Conservation (phyloP, 345 rosid species). For the Fremontodendron californicum region DNA sequence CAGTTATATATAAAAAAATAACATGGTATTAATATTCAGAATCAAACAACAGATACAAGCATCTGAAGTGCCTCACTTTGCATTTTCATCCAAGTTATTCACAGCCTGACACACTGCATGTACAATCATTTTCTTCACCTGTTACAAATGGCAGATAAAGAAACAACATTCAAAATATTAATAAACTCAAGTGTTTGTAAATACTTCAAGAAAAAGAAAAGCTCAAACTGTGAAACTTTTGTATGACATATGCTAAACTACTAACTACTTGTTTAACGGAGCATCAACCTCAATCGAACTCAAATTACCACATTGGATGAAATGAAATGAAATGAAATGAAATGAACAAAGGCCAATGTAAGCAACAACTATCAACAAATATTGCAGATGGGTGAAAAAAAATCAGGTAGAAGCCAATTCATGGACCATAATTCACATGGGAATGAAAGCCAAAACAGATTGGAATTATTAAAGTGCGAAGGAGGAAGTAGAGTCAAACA, state of each 20-base stretch:
- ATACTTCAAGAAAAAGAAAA: not conserved
- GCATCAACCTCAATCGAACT: not conserved
- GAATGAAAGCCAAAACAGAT: not conserved
- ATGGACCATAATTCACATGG: not conserved
- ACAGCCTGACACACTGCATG: slow-evolving; percentile 35
- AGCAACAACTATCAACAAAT: not conserved
- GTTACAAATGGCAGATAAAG: slow-evolving; percentile 12
- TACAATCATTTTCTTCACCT: slow-evolving; percentile 57
- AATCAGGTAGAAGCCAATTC: not conserved
- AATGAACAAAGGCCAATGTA: not conserved
- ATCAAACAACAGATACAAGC: not conserved
- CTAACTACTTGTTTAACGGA: not conserved
- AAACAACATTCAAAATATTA: not conserved
- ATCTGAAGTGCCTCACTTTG: not conserved
- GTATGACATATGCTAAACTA: too few species aligned
- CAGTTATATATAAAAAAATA: not conserved
- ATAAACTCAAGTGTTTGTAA: not conserved
- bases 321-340: not conserved
- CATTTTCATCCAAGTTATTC: slow-evolving; percentile 16
- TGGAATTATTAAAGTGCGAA: not conserved
- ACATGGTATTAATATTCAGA: not conserved
- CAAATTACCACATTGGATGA: not conserved
- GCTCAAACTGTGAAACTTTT: not conserved
- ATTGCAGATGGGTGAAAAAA: not conserved
- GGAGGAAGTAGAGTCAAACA: not conserved